phyloP scores from a whole-genome alignment of 179 eudicot species.

The Silene coronaria region DNA sequence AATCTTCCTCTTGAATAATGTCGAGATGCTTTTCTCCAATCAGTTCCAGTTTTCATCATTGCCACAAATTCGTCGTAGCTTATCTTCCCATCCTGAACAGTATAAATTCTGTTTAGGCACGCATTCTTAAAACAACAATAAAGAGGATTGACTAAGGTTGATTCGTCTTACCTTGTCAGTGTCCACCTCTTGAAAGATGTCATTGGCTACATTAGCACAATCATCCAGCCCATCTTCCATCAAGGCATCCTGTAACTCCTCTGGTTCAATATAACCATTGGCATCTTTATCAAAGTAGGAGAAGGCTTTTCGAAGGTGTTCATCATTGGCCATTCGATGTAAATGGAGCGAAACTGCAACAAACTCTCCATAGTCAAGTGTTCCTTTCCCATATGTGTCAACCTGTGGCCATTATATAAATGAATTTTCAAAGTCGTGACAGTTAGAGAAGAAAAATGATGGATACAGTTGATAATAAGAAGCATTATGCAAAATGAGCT shows the following conservation, averaged over 20 bases:
- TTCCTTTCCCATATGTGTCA: conserved; percentile 54
- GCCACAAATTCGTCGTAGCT: conserved; percentile 89
- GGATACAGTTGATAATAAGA: neutral
- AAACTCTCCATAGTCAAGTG: conserved; percentile 78
- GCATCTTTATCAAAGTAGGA: conserved; percentile 77
- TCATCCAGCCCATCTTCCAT: conserved; percentile 83
- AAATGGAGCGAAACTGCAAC: conserved; percentile 77
- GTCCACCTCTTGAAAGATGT: conserved; percentile 87
- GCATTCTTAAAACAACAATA: neutral
- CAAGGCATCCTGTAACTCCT: conserved; percentile 71
- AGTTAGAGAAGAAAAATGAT: neutral
- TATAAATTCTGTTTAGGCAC: neutral
- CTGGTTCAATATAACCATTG: conserved; percentile 77
- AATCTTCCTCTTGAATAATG: conserved; percentile 92
- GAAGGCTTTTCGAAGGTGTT: conserved; percentile 84
- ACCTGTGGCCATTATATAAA: conserved; percentile 31
- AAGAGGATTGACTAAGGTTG: neutral
- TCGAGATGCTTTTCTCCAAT: conserved; percentile 92
- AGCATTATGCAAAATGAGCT: no score
- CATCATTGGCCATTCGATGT: conserved; percentile 79
- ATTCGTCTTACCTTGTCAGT: conserved; percentile 59
- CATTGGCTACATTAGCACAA: conserved; percentile 60
- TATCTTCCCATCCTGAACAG: conserved; percentile 67
- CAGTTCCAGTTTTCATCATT: conserved; percentile 94
- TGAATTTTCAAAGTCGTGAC: neutral